Evolutionary conservation across 73 alveolate species (phyloP).

Genomic region (Paramecium sexaurelia): DNA sequence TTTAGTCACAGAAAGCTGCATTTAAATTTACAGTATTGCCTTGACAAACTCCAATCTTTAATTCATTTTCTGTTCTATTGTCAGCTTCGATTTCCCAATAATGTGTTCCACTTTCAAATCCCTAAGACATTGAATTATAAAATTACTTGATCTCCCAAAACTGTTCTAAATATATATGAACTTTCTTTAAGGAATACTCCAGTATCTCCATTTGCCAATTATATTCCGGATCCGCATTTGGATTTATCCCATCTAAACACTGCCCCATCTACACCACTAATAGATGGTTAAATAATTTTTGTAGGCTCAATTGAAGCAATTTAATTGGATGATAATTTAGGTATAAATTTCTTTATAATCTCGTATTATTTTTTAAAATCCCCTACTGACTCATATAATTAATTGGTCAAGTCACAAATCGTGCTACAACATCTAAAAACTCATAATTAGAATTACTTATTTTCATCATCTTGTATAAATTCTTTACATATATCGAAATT

Average conservation of each 20-base stretch:
- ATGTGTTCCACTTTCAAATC: constrained; percentile 70
- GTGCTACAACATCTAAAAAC: neutral
- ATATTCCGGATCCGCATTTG: constrained; percentile 54
- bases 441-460: neutral
- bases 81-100: constrained; percentile 90
- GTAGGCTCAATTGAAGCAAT: neutral
- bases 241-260: constrained; percentile 52
- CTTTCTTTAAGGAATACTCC: constrained; percentile 51
- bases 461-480: neutral
- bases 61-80: constrained; percentile 83
- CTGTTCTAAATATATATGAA: constrained; percentile 68
- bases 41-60: constrained; percentile 81
- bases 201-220: constrained; percentile 23
- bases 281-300: neutral
- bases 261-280: neutral
- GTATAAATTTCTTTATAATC: neutral
- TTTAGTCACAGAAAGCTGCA: constrained; percentile 81
- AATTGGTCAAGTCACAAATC: neutral
- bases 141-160: neutral
- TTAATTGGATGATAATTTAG: neutral
- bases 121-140: neutral
- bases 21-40: constrained; percentile 74
- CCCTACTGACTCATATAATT: neutral
- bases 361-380: neutral
- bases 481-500: neutral